Percentiles rank a stretch among this genome's conserved stretches.
Conservation (phyloP, 2,329 filamentous ascomycete species). For the Penicillium sp. region DNA sequence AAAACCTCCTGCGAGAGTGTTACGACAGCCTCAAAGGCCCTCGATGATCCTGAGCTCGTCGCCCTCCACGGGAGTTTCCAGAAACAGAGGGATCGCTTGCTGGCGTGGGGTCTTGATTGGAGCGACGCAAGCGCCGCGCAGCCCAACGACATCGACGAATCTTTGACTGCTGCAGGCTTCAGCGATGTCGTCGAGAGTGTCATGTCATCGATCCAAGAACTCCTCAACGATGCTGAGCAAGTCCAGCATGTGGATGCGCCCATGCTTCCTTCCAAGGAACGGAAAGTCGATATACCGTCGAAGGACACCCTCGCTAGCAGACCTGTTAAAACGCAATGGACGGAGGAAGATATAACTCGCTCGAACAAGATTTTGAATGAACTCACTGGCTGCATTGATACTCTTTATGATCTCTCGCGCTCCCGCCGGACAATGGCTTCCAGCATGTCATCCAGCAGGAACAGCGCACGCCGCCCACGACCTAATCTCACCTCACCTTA, state of each 20-base stretch:
- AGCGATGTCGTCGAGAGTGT: slow-evolving; percentile 58
- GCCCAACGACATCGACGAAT: slow-evolving; percentile 55
- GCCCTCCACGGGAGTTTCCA: slow-evolving; percentile 52
- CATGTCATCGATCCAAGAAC: slow-evolving; percentile 55
- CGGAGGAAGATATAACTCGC: slow-evolving; percentile 45
- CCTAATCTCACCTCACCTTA: slow-evolving; percentile 21
- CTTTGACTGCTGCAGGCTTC: slow-evolving; percentile 53
- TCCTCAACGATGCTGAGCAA: slow-evolving; percentile 53
- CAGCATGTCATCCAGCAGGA: slow-evolving; percentile 30
- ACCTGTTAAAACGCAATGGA: slow-evolving; percentile 38
- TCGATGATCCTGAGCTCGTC: slow-evolving; percentile 46
- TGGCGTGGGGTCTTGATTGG: slow-evolving; percentile 60
- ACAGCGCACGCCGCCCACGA: slow-evolving; percentile 21
- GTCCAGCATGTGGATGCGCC: slow-evolving; percentile 44
- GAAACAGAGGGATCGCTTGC: slow-evolving; percentile 55
- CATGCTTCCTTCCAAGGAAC: slow-evolving; percentile 31
- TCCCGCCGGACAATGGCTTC: slow-evolving; percentile 44
- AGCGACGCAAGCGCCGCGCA: slow-evolving; percentile 51
- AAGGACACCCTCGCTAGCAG: slow-evolving; percentile 26
- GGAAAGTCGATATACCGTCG: slow-evolving; percentile 24
- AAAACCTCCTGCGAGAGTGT: slow-evolving; percentile 54
- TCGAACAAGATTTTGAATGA: slow-evolving; percentile 53
- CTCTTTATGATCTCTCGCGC: slow-evolving; percentile 55
- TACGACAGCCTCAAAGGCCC: slow-evolving; percentile 41
- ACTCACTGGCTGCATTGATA: slow-evolving; percentile 55